Percentiles rank a stretch among this genome's conserved stretches.
phyloP scores from a whole-genome alignment of 768 basidiomycete species.

The Tylopilus felleus region DNA sequence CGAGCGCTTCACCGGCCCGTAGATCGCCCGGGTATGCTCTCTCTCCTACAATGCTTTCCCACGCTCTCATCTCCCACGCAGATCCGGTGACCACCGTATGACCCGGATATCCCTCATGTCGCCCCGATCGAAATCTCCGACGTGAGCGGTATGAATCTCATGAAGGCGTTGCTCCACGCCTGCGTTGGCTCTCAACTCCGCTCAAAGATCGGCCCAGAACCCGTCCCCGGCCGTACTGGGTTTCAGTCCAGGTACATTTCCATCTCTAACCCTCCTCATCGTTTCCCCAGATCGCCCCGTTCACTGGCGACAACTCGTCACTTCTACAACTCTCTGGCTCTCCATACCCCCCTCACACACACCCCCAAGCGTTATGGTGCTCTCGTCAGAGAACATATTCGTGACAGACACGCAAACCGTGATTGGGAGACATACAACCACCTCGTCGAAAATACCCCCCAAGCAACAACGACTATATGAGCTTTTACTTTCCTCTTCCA shows the following conservation, averaged over 20 bases:
- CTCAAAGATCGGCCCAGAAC: conserved; percentile 4
- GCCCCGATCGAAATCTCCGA: conserved; percentile 10
- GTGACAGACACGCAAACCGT: conserved; percentile 1
- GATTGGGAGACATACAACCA: conserved; percentile 6
- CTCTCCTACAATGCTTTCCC: background rate
- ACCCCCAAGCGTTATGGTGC: conserved; percentile 6
- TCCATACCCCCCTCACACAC: conserved; percentile 5
- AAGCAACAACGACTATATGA: background rate
- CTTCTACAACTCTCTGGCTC: conserved; percentile 6
- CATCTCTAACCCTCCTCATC: background rate
- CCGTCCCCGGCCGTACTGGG: conserved; percentile 3
- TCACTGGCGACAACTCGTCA: conserved; percentile 9
- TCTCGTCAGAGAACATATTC: conserved; percentile 6
- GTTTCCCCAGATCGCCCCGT: background rate
- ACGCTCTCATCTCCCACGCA: background rate
- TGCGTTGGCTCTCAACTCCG: conserved; percentile 4
- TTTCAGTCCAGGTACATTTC: background rate
- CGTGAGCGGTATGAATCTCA: conserved; percentile 10
- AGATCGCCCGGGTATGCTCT: conserved; percentile 2
- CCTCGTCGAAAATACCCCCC: background rate
- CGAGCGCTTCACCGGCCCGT: conserved; percentile 7
- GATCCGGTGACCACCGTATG: conserved; percentile 1
- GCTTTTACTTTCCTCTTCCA: conserved; percentile 9
- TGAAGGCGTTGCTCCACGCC: background rate
- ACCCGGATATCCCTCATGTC: conserved; percentile 7